phyloP scores from a whole-genome alignment of 306 rosid genomes.

The Pueraria montana region DNA sequence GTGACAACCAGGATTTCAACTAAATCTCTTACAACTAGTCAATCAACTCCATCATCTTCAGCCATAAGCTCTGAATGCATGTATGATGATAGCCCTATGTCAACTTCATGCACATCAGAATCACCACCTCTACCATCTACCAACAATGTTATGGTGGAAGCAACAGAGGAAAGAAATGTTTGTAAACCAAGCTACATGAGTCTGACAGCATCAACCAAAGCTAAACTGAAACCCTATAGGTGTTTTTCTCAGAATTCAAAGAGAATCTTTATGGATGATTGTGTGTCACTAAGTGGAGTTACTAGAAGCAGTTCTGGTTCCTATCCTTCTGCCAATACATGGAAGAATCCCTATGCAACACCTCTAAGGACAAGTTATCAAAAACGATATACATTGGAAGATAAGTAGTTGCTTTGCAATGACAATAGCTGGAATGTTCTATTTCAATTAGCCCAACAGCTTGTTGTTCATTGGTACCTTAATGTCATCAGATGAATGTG shows the following conservation, averaged over 20 bases:
- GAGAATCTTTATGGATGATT: conserved; percentile 61
- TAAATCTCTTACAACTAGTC: conserved; percentile 55
- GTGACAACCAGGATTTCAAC: conserved; percentile 66
- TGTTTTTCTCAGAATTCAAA: conserved; percentile 53
- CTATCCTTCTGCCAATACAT: conserved; percentile 57
- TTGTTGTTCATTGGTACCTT: conserved; percentile 58
- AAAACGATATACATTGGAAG: conserved; percentile 37
- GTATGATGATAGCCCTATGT: conserved; percentile 64
- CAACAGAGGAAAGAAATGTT: conserved; percentile 43
- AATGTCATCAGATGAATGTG: conserved; percentile 16
- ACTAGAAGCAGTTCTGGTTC: conserved; percentile 67
- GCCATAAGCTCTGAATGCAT: conserved; percentile 68
- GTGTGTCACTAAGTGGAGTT: conserved; percentile 58
- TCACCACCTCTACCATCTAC: conserved; percentile 54
- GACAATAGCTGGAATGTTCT: conserved; percentile 14
- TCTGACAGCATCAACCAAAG: conserved; percentile 73
- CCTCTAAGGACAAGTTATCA: conserved; percentile 54
- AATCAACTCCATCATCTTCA: conserved; percentile 68
- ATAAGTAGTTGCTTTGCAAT: conserved; percentile 40
- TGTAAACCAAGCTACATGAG: conserved; percentile 70
- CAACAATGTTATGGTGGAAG: conserved; percentile 47
- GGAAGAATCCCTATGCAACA: conserved; percentile 62
- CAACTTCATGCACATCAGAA: conserved; percentile 62
- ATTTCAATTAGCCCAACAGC: conserved; percentile 58
- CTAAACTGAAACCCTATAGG: conserved; percentile 64